phyloP scores from a whole-genome alignment of 2,329 filamentous ascomycete genomes.

The Arthrinium puccinioides region DNA sequence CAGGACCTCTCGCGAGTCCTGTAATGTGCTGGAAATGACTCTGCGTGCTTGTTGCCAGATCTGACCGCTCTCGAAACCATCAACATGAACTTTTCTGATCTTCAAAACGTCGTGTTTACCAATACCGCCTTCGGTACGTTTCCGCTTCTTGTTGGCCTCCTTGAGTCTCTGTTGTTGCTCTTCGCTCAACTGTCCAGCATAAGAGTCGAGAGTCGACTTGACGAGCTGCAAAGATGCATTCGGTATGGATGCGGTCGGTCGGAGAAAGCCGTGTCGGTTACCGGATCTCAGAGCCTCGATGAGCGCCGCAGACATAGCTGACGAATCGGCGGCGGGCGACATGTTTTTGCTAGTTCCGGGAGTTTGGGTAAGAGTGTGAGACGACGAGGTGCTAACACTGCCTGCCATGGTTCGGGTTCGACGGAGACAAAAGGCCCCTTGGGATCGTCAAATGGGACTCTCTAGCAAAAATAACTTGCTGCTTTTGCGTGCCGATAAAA shows the following conservation, averaged over 20 bases:
- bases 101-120: constrained; percentile 53
- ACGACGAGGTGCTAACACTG: constrained; percentile 45
- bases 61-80: constrained; percentile 82
- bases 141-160: constrained; percentile 67
- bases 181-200: constrained; percentile 67
- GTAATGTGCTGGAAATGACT: constrained; percentile 57
- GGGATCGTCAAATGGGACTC: too few relatives aligned
- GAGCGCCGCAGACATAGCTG: constrained; percentile 39
- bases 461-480: too few relatives aligned
- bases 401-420: constrained; percentile 25
- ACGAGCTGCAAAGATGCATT: constrained; percentile 64
- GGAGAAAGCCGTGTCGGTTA: constrained; percentile 69
- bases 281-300: constrained; percentile 49
- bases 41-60: constrained; percentile 90
- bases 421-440: too few relatives aligned
- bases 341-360: constrained; percentile 32
- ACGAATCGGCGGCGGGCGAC: constrained; percentile 25
- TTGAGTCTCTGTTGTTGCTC: constrained; percentile 63
- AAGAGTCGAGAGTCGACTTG: constrained; percentile 73
- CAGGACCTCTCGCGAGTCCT: constrained; percentile 39
- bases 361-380: constrained; percentile 52
- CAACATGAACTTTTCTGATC: constrained; percentile 73
- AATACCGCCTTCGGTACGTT: constrained; percentile 46
- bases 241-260: constrained; percentile 60
- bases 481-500: constrained; percentile 1